A percentile compares a stretch with the other conserved stretches of the same genome.
Conservation (phyloP, 2,329 filamentous ascomycete genomes). For the Fusarium algeriense region DNA sequence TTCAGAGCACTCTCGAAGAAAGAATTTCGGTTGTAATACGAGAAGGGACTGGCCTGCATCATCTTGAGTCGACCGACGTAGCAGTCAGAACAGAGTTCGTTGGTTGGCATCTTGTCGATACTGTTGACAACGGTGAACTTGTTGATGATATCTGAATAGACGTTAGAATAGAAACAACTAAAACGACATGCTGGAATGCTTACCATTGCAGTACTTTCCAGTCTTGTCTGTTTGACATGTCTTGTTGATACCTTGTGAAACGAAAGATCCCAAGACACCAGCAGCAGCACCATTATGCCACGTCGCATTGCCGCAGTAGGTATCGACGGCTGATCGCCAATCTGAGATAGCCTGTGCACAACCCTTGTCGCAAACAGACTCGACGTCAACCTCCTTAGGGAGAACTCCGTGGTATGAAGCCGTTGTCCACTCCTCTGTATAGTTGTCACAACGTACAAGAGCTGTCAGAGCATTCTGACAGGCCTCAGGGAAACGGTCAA, state of each 20-base stretch:
- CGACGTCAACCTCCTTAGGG: neutral
- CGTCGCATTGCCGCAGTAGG: constrained; percentile 1
- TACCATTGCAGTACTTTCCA: constrained; percentile 32
- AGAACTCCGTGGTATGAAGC: neutral
- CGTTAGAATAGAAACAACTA: neutral
- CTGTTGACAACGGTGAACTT: neutral
- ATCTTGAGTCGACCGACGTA: constrained; percentile 27
- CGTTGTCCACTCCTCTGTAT: neutral
- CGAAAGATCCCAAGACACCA: constrained; percentile 1
- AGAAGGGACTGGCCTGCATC: constrained; percentile 28
- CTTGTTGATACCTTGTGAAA: constrained; percentile 23
- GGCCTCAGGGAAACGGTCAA: neutral
- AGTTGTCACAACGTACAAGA: constrained; percentile 9
- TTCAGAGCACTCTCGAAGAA: constrained; percentile 23
- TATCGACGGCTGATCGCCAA: neutral
- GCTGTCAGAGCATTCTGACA: constrained; percentile 20
- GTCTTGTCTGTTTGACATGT: constrained; percentile 21
- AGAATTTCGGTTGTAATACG: neutral
- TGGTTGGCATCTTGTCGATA: constrained; percentile 14
- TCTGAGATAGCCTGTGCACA: neutral
- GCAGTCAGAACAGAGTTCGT: constrained; percentile 25
- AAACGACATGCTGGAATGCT: neutral
- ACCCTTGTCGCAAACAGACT: constrained; percentile 4
- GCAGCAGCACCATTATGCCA: constrained; percentile 10
- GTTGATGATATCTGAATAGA: neutral